Base-by-base conservation (phyloP, 2,329 filamentous ascomycete species). In the Acarospora socialis region DNA sequence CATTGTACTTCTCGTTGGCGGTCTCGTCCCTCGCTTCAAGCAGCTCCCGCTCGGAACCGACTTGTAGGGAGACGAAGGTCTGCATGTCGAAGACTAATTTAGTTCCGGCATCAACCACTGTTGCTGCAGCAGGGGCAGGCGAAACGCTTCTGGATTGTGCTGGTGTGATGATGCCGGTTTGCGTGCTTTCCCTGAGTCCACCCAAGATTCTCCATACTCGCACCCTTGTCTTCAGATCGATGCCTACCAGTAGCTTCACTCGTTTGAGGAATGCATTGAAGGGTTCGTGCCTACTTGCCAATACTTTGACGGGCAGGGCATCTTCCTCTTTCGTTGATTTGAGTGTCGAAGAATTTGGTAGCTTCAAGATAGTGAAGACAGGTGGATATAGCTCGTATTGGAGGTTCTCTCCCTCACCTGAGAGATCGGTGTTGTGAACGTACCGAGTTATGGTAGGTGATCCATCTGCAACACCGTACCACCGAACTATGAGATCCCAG, bases 371-470 rank as follows among this genome's bases (percentile, higher is more conserved):
- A 1, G 76, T 82, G 52, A 94, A 81, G 25, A 93, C 66, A 0
- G 82, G 83, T 4, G 86, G 90, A 46, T 84, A 73, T 23, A 83
- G 64, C 56, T 95, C 90, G 52, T 79, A 92, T 45, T 79, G 63
- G 28, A 93, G 59, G 41, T 92, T 82, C 22, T 71, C 60, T n/a
- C 57, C 48, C 2, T 65, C 66, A 23, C 70, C 66, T 2, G 65
- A 61, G 5, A 74, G 68, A 18, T 47, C 57, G 16, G 78, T 84
- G 53, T 93, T 79, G 54, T 87, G 79, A 21, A 80, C 84, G 43
- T 68, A 70, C 37, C 90, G 75, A 27, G 73, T 58, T 41, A 95
- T 84, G 26, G 80, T 67, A 6, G 73, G 62, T 32, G 82, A 77
- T 20, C 71, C 73, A 10, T 73, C 59, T 35, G 70, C 73, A 34